A percentile compares a stretch with the other conserved stretches of the same genome.
Evolutionary conservation across 2,329 filamentous ascomycete genomes (phyloP).

Genomic region (Parastagonospora nodorum): DNA sequence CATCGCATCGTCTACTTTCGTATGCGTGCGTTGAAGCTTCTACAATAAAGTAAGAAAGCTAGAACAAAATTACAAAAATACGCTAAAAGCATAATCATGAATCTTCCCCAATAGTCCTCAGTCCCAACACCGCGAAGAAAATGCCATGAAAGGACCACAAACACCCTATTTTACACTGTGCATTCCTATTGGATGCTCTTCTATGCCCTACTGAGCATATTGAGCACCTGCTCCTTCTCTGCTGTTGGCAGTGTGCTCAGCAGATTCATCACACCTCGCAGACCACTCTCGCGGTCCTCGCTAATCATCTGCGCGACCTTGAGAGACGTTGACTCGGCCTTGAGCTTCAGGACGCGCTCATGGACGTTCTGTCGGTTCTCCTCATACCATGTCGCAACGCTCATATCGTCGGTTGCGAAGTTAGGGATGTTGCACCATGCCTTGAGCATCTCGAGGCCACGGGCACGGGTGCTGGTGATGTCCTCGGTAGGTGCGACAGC

Average conservation of each 20-base stretch:
- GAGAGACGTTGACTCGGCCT: slow-evolving; percentile 72
- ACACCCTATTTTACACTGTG: neutral
- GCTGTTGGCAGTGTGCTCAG: slow-evolving; percentile 84
- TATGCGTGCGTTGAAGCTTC: slow-evolving; percentile 3
- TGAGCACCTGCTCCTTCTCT: slow-evolving; percentile 84
- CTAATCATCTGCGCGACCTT: slow-evolving; percentile 73
- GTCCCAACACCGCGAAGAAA: slow-evolving; percentile 1
- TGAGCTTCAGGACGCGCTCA: slow-evolving; percentile 82
- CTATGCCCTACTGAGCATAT: slow-evolving; percentile 54
- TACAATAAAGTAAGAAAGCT: slow-evolving; percentile 1
- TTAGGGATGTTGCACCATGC: slow-evolving; percentile 81
- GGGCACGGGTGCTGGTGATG: slow-evolving; percentile 58
- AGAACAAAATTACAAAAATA: slow-evolving; percentile 7
- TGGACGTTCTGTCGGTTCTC: slow-evolving; percentile 84
- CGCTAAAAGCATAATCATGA: slow-evolving; percentile 2
- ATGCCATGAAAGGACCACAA: neutral
- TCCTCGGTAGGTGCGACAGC: slow-evolving; percentile 42
- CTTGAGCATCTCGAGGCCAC: slow-evolving; percentile 75
- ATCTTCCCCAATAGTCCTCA: neutral
- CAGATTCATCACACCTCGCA: slow-evolving; percentile 86
- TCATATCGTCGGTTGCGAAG: slow-evolving; percentile 79
- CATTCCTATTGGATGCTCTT: neutral
- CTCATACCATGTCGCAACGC: slow-evolving; percentile 94
- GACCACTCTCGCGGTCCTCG: slow-evolving; percentile 68
- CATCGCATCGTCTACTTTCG: neutral